These are phyloP conservation scores for Pleurotus eryngii DNA, from an alignment of 768 basidiomycete species.

Conservation along the genomic window DNA sequence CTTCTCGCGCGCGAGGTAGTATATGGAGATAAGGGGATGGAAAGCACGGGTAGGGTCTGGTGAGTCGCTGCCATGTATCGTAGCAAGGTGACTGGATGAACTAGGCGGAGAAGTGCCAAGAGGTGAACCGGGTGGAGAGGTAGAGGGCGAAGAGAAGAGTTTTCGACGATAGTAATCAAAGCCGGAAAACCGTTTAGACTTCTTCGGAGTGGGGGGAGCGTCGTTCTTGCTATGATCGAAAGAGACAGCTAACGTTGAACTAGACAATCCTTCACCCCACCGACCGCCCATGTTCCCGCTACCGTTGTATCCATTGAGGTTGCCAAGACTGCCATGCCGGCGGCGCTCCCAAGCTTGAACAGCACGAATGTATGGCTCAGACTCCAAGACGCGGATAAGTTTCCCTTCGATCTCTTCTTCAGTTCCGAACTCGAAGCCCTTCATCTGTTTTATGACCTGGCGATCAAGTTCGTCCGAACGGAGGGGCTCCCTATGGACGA, in stretches of 20 bases:
- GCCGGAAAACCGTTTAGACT: constrained; percentile 85
- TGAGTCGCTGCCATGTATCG: constrained; percentile 45
- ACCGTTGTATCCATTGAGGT: constrained; percentile 31
- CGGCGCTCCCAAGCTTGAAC: constrained; percentile 79
- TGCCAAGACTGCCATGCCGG: constrained; percentile 32
- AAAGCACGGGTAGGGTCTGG: constrained; percentile 89
- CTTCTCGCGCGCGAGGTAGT: constrained; percentile 94
- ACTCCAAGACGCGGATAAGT: constrained; percentile 69
- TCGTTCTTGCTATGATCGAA: constrained; percentile 48
- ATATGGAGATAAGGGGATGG: constrained; percentile 94
- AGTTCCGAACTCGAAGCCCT: constrained; percentile 93
- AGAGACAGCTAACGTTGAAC: constrained; percentile 67
- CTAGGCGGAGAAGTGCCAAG: constrained; percentile 53
- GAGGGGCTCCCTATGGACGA: constrained; percentile 86
- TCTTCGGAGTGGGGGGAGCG: constrained; percentile 47
- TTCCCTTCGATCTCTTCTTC: constrained; percentile 81
- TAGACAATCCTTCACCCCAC: constrained; percentile 60
- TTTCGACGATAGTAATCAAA: constrained; percentile 94
- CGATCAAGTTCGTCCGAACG: constrained; percentile 86
- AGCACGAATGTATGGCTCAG: constrained; percentile 72
- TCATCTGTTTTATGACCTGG: constrained; percentile 86
- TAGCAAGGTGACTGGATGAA: constrained; percentile 48
- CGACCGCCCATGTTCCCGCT: constrained; percentile 33
- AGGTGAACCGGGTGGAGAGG: constrained; percentile 40
- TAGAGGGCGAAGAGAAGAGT: constrained; percentile 63